Conservation (phyloP, 345 rosid genomes). For the Eucalyptus regnans region DNA sequence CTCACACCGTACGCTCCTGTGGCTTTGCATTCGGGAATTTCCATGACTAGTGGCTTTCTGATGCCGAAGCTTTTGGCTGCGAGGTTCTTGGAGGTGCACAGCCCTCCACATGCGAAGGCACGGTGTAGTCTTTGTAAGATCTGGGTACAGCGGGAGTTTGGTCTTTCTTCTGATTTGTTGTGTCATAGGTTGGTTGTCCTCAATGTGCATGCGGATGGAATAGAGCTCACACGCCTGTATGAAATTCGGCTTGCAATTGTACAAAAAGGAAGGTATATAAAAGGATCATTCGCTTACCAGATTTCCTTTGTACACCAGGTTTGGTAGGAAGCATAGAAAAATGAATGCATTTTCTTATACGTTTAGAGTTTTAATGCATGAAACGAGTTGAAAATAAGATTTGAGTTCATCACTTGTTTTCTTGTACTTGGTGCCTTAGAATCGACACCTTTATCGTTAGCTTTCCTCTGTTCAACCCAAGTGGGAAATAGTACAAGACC, state of each 20-base stretch:
- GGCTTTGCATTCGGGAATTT: not conserved
- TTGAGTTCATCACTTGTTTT: not conserved
- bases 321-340: not conserved
- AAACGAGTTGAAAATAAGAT: not conserved
- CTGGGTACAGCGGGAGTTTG: not conserved
- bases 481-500: not conserved
- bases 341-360: not conserved
- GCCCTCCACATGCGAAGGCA: not conserved
- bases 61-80: not conserved
- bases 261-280: not conserved
- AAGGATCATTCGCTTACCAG: not conserved
- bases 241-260: not conserved
- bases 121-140: not conserved
- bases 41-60: not conserved
- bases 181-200: not conserved
- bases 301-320: not conserved
- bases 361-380: not conserved
- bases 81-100: not conserved
- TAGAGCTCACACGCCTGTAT: not conserved
- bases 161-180: not conserved
- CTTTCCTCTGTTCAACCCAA: not conserved
- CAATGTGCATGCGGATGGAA: not conserved
- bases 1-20: not conserved
- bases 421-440: not conserved
- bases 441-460: not conserved